Base-by-base conservation (phyloP, 345 rosid genomes). In the Brassica carinata region DNA sequence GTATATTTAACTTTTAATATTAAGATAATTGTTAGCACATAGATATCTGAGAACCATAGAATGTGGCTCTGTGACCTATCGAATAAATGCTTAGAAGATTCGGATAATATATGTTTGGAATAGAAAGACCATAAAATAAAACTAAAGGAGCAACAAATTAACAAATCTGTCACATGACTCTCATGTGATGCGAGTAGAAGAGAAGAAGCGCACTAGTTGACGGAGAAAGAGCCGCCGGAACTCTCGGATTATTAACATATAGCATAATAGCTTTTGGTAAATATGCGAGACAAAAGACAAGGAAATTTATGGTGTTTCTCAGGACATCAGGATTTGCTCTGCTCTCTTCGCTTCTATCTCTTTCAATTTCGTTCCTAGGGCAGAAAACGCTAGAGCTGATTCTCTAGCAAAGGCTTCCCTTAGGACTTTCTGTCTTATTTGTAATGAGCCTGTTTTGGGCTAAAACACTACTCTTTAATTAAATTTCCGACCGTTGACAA, bases 211-310 rank as follows among this genome's bases (percentile, higher is more conserved):
- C 73, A 79, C 53, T 8, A 29, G 13, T 73, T 73, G 69, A 43
- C 38, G 78, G 78, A 15, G 77, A 67, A 59, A 43, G 69, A 73
- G 55, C 23, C 73, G 82, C 74, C 73, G 73, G 77, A 18, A 43
- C 51, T 65, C 62, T 29, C 67, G 73, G 51, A 72, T 17, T 2
- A n/a, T 53, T 53, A 53, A 53, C 8, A 53, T 2, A 11, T 14
- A 48, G 5, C 17, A 48, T 53, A 53, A 53, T 18, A 5, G 19
- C 2, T 55, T 55, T 55, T 55, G 23, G 23, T 15, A 55, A 55
- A 17, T 51, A 17, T 53, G 40, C 40, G 40, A 34, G 40, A 34
- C 8, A 34, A 34, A 34, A 34, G 40, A 34, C 40, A 34, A 34
- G 8, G 40, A 34, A 34, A 34, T 34, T 1, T 34, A 34, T 6